These are phyloP conservation scores for Aspergillus ochraceus DNA, from an alignment of 2,329 filamentous ascomycete genomes.

Conservation along the genomic window DNA sequence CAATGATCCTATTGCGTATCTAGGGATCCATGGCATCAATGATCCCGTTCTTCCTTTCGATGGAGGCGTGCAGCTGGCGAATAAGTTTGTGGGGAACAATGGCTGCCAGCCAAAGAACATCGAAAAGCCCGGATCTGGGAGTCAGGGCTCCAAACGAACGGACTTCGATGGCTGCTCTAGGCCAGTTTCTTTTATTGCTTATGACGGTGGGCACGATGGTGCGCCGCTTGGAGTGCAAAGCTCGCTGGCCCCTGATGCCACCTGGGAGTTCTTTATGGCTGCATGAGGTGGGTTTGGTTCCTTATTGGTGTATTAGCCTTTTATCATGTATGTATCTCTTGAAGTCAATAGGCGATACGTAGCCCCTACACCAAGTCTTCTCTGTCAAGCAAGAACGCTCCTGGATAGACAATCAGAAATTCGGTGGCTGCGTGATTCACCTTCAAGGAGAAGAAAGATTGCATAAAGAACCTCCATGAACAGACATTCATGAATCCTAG, in stretches of 20 bases:
- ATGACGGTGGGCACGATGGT: conserved; percentile 16
- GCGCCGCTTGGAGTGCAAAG: conserved; percentile 13
- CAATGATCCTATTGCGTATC: conserved; percentile 41
- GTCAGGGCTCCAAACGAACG: conserved; percentile 6
- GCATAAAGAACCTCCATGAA: no score
- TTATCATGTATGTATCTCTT: not conserved
- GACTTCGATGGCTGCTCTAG: conserved; percentile 13
- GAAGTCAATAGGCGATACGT: not conserved
- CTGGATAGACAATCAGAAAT: no score
- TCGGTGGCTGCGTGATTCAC: no score
- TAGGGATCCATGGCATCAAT: conserved; percentile 41
- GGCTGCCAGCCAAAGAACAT: conserved; percentile 28
- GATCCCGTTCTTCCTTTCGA: conserved; percentile 40
- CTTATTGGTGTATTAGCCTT: not conserved
- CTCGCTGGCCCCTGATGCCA: conserved; percentile 16
- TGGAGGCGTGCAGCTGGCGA: conserved; percentile 36
- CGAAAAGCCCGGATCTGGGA: conserved; percentile 7
- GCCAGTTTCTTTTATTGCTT: conserved; percentile 17
- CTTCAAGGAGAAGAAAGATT: no score
- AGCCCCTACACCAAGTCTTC: not conserved
- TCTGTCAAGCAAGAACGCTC: not conserved
- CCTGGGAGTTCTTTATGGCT: conserved; percentile 15
- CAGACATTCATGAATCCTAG: no score
- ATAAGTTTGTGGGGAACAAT: conserved; percentile 41
- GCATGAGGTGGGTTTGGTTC: not conserved